Percentiles rank a stretch among this genome's conserved stretches.
phyloP scores from a whole-genome alignment of 805 yeast genomes.

The Vanderwaltozyma verrucispora region DNA sequence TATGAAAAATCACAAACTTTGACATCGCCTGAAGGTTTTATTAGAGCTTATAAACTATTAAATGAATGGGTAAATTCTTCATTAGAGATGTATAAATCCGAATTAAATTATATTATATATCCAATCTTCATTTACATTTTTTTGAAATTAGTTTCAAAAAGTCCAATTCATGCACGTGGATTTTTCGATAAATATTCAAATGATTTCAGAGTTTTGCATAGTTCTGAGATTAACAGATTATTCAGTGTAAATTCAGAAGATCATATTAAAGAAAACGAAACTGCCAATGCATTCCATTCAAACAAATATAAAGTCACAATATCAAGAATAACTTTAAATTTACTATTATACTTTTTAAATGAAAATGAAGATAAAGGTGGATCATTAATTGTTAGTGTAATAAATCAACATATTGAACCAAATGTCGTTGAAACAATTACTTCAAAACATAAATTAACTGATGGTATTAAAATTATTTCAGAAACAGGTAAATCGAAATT shows the following conservation, averaged over 20 bases:
- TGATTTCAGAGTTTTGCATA: slow-evolving; percentile 70
- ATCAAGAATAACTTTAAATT: slow-evolving; percentile 75
- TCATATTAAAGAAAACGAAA: slow-evolving; percentile 72
- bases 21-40: slow-evolving; percentile 53
- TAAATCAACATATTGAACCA: slow-evolving; percentile 70
- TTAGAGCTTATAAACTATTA: slow-evolving; percentile 70
- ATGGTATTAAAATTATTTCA: slow-evolving; percentile 22
- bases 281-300: slow-evolving; percentile 63
- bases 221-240: slow-evolving; percentile 60
- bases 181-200: slow-evolving; percentile 66
- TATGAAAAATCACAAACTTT: slow-evolving; percentile 14
- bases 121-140: slow-evolving; percentile 91
- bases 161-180: slow-evolving; percentile 50
- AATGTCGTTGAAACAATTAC: slow-evolving; percentile 31
- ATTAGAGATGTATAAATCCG: slow-evolving; percentile 83
- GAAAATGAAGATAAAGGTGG: slow-evolving; percentile 93
- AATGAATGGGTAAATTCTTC: slow-evolving; percentile 87
- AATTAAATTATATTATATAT: slow-evolving; percentile 69
- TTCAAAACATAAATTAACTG: slow-evolving; percentile 23
- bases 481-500: slow-evolving; percentile 23
- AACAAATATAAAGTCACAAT: slow-evolving; percentile 67
- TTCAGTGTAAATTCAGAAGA: slow-evolving; percentile 68
- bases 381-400: slow-evolving; percentile 68
- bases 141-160: slow-evolving; percentile 64
- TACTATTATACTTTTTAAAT: slow-evolving; percentile 75